These are phyloP conservation scores for Penicillium argentinense DNA, from an alignment of 495 filamentous ascomycete species.

Conservation along the genomic window DNA sequence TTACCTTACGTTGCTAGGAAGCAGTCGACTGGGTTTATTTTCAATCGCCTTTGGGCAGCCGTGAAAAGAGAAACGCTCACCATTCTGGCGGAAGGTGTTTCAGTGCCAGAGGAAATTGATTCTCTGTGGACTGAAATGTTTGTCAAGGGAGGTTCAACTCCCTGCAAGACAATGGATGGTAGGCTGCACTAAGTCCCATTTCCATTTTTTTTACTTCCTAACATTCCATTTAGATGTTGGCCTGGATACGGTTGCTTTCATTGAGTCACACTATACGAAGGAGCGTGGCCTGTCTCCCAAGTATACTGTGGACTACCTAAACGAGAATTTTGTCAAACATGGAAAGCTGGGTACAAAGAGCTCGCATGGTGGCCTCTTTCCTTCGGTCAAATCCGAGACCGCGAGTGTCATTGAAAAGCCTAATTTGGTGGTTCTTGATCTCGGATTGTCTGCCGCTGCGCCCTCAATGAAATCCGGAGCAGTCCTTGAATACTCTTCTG, in stretches of 20 bases:
- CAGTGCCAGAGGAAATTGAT: slow-evolving; percentile 44
- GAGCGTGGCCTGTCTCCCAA: slow-evolving; percentile 40
- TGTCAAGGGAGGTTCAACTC: slow-evolving; percentile 19
- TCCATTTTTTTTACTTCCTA: background rate
- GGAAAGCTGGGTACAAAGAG: slow-evolving; percentile 34
- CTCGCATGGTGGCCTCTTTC: slow-evolving; percentile 28
- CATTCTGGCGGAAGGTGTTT: slow-evolving; percentile 48
- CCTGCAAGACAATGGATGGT: slow-evolving; percentile 37
- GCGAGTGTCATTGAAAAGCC: background rate
- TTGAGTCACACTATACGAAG: slow-evolving; percentile 43
- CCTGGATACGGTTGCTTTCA: slow-evolving; percentile 51
- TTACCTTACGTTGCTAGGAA: slow-evolving; percentile 40
- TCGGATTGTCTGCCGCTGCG: slow-evolving; percentile 23
- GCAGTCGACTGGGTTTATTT: slow-evolving; percentile 51
- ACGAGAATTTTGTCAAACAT: slow-evolving; percentile 39
- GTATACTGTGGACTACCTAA: slow-evolving; percentile 39
- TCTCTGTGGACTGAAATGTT: slow-evolving; percentile 43
- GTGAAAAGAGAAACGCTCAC: slow-evolving; percentile 51
- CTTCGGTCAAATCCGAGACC: slow-evolving; percentile 1
- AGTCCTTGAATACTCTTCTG: slow-evolving; percentile 20
- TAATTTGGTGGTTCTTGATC: slow-evolving; percentile 24
- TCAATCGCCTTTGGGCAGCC: slow-evolving; percentile 54
- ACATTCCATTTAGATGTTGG: slow-evolving; percentile 36
- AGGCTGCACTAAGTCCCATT: slow-evolving; percentile 10
- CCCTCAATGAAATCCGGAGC: slow-evolving; percentile 18